Base-by-base conservation (phyloP, 768 basidiomycete species). In the Boletus pseudopeckii region DNA sequence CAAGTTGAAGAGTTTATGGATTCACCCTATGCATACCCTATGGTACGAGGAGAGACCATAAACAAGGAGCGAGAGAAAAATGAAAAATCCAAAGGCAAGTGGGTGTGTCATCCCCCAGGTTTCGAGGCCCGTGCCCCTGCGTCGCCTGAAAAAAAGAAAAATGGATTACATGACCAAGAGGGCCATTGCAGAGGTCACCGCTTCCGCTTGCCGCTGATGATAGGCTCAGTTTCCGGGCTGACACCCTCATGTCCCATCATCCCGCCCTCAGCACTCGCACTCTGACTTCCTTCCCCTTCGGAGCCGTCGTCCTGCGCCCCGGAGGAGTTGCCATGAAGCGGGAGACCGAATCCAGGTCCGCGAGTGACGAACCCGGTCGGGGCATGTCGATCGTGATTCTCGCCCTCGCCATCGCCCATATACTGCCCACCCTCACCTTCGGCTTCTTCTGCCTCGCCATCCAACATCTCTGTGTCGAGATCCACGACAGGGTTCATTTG, bases 381-480 rank as follows among this genome's bases (percentile, higher is more conserved):
- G 2, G 20, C 8, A 11, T 44, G 46, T 42, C 48, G 57, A 39
- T 59, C 53, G 11, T 51, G 51, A 36, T 47, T 43, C 34, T 45
- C 51, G 32, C 34, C 50, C 8, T 61, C 65, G 1, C 20, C 58
- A 3, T 57, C 60, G n/a, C 48, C 28, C 9, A 17, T 45, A 22
- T 59, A 54, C 2, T 40, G 1, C 4, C 45, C 57, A 1, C 4
- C 55, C 1, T 57, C 57, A 1, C 20, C 48, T 10, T 32, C 41
- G 22, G 22, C 45, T 10, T 45, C 50, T 5, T 59, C 58, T 1
- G 36, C 48, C 4, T 66, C 68, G 14, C 18, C 50, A 30, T 71
- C 71, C 7, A 69, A 10, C 67, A 72, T 65, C 13, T 69, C 71
- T 1, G 62, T 55, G 30, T 72, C 69, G 7, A 46, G 3, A 18